These are phyloP conservation scores for Gentiana straminea DNA, from an alignment of 257 asterid genomes.

Conservation along the genomic window DNA sequence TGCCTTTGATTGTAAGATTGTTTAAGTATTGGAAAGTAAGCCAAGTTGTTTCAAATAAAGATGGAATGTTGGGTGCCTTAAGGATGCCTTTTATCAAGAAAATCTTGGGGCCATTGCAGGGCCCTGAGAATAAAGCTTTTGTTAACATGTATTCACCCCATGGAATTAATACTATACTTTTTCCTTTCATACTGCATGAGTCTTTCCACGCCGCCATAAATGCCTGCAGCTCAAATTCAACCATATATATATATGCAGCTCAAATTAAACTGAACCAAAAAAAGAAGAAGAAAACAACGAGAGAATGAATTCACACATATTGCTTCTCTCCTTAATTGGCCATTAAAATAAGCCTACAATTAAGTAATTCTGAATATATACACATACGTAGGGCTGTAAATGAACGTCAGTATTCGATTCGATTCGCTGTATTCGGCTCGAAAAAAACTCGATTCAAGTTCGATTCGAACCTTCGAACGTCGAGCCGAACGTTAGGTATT, in stretches of 20 bases:
- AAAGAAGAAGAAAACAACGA: too few species aligned
- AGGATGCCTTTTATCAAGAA: constrained; percentile 37
- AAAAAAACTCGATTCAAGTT: too few species aligned
- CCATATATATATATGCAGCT: too few species aligned
- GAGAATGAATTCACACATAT: background rate
- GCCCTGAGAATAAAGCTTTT: constrained; percentile 41
- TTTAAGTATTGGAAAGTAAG: constrained; percentile 48
- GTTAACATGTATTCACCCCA: constrained; percentile 29
- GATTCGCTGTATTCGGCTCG: too few species aligned
- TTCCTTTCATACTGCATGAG: constrained; percentile 40
- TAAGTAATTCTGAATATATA: background rate
- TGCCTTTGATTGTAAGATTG: constrained; percentile 37
- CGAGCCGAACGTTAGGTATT: too few species aligned
- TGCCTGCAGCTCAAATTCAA: constrained; percentile 20
- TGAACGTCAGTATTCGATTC: too few species aligned
- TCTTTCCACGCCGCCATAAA: constrained; percentile 51
- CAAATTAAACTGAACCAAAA: background rate
- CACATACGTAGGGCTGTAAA: too few species aligned
- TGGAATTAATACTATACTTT: constrained; percentile 36
- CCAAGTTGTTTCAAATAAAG: constrained; percentile 39
- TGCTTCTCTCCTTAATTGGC: background rate
- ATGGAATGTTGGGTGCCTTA: constrained; percentile 33
- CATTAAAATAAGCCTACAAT: background rate
- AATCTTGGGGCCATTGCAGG: constrained; percentile 24
- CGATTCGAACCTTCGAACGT: too few species aligned